Conservation (phyloP, 306 rosid species). For the Malus sylvestris region DNA sequence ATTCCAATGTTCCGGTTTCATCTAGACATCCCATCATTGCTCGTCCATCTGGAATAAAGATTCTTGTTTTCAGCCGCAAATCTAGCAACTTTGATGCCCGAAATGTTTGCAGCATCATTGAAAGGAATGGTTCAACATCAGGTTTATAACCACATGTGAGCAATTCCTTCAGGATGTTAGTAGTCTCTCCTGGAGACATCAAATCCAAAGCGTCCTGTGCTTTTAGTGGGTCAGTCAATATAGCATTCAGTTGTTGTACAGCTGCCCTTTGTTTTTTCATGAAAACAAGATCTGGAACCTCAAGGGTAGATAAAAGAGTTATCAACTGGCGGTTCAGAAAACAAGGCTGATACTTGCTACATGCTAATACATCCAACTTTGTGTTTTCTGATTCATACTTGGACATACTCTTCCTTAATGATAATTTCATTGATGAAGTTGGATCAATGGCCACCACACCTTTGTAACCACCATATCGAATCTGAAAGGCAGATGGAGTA, state of each 20-base stretch:
- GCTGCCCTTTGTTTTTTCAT: constrained; percentile 58
- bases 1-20: constrained; percentile 63
- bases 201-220: constrained; percentile 66
- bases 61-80: constrained; percentile 53
- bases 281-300: constrained; percentile 45
- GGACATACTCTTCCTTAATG: constrained; percentile 69
- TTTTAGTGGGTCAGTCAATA: constrained; percentile 53
- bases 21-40: constrained; percentile 97
- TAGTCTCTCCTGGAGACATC: constrained; percentile 70
- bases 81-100: constrained; percentile 69
- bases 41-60: constrained; percentile 65
- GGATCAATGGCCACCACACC: constrained; percentile 92
- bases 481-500: constrained; percentile 78
- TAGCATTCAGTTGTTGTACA: constrained; percentile 47
- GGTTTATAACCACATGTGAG: constrained; percentile 74
- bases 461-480: constrained; percentile 82
- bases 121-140: constrained; percentile 68
- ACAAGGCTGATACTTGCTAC: constrained; percentile 65
- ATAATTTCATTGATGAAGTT: constrained; percentile 48
- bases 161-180: constrained; percentile 68
- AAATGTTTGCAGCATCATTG: constrained; percentile 79
- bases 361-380: constrained; percentile 68
- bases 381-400: constrained; percentile 52
- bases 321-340: constrained; percentile 74
- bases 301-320: constrained; percentile 74